A percentile compares a stretch with the other conserved stretches of the same genome.
phyloP scores from a whole-genome alignment of 1,284 basidiomycete species.

The Bondarzewia mesenterica region DNA sequence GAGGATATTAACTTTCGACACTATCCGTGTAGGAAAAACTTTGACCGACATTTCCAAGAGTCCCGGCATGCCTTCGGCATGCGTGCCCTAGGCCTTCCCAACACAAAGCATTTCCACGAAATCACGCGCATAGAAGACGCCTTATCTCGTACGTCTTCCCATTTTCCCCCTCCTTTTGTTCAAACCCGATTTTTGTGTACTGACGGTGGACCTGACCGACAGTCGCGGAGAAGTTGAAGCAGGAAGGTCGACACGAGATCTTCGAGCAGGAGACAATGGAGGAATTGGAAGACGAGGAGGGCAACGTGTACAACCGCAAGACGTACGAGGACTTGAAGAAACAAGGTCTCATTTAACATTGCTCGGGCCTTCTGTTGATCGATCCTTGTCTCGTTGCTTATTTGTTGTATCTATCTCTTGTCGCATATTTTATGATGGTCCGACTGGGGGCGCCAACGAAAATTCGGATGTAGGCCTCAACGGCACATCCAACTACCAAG shows the following conservation, averaged over 20 bases:
- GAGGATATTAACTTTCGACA: constrained; percentile 1
- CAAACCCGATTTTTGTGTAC: not conserved
- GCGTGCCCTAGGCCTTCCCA: constrained; percentile 94
- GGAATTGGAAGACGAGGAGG: constrained; percentile 94
- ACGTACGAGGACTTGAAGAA: constrained; percentile 90
- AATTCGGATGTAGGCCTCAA: no score
- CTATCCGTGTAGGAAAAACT: constrained; percentile 67
- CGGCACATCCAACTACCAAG: no score
- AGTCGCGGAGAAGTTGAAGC: constrained; percentile 96
- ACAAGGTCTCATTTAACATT: constrained; percentile 71
- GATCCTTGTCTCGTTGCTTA: not conserved
- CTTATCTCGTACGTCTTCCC: constrained; percentile 62
- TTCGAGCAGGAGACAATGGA: constrained; percentile 91
- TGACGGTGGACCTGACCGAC: constrained; percentile 2
- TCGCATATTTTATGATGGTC: no score
- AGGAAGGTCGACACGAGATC: constrained; percentile 87
- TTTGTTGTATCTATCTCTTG: no score
- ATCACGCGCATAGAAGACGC: constrained; percentile 98
- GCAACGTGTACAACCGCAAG: constrained; percentile 90
- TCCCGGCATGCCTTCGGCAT: constrained; percentile 97
- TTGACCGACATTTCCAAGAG: constrained; percentile 93
- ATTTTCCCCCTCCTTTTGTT: not conserved
- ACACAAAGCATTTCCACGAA: constrained; percentile 98
- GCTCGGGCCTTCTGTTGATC: not conserved
- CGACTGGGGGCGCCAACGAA: no score